A percentile compares a stretch with the other conserved stretches of the same genome.
phyloP scores from a whole-genome alignment of 2,329 filamentous ascomycete genomes.

The Colletotrichum filicis region DNA sequence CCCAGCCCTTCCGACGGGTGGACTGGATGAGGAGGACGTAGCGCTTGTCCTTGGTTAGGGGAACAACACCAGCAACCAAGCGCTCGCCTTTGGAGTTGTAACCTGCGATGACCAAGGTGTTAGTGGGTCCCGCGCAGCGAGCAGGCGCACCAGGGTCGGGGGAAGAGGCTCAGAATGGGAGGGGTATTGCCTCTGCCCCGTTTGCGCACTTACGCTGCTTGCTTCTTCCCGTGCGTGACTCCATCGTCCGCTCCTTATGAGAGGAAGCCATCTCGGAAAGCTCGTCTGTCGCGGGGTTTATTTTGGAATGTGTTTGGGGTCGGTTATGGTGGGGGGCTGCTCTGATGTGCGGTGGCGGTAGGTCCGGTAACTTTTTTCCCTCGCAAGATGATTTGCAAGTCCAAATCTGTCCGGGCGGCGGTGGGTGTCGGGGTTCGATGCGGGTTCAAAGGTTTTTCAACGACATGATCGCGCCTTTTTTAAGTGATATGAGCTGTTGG shows the following conservation, averaged over 20 bases:
- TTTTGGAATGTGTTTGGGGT: conserved; percentile 18
- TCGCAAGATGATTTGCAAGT: conserved; percentile 19
- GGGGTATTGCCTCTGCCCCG: conserved; percentile 23
- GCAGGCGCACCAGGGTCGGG: conserved; percentile 35
- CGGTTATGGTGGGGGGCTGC: conserved; percentile 17
- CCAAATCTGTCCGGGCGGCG: conserved; percentile 15
- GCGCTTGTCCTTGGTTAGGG: conserved; percentile 85
- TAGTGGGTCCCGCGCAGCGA: conserved; percentile 45
- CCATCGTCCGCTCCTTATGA: conserved; percentile 65
- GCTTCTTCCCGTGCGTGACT: conserved; percentile 80
- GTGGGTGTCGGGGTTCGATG: conserved; percentile 13
- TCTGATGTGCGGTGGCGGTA: conserved; percentile 24
- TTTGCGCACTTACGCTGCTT: conserved; percentile 78
- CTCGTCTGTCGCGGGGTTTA: conserved; percentile 15
- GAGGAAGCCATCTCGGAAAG: conserved; percentile 35
- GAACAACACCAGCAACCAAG: conserved; percentile 93
- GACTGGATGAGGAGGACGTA: conserved; percentile 95
- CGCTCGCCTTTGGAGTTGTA: conserved; percentile 94
- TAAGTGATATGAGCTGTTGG: conserved; percentile 12
- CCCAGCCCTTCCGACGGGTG: conserved; percentile 91
- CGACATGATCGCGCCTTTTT: conserved; percentile 34
- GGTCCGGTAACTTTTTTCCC: conserved; percentile 24
- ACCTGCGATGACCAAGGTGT: conserved; percentile 66
- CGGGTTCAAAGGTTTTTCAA: conserved; percentile 32
- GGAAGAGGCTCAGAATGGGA: conserved; percentile 16